Evolutionary conservation across 2,329 filamentous ascomycete species (phyloP).

Genomic region (Simplicillium sp.): DNA sequence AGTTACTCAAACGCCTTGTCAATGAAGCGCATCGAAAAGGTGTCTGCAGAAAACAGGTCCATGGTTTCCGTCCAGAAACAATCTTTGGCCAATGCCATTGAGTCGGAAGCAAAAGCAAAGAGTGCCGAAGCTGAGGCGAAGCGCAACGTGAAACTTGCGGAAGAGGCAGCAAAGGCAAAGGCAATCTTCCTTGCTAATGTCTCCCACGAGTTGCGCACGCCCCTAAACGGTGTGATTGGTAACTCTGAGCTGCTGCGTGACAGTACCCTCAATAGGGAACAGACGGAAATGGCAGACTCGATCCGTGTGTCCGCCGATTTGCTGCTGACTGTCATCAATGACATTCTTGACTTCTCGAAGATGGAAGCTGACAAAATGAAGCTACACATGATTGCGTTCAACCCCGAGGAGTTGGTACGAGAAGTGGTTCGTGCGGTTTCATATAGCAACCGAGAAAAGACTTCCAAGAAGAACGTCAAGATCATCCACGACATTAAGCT

Average conservation of each 20-base stretch:
- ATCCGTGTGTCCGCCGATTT: slow-evolving; percentile 81
- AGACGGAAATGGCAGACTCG: slow-evolving; percentile 78
- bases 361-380: slow-evolving; percentile 85
- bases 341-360: slow-evolving; percentile 92
- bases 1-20: slow-evolving; percentile 60
- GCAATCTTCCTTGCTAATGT: slow-evolving; percentile 74
- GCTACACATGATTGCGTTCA: slow-evolving; percentile 62
- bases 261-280: slow-evolving; percentile 63
- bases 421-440: slow-evolving; percentile 58
- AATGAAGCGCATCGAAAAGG: slow-evolving; percentile 64
- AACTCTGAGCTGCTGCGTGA: slow-evolving; percentile 79
- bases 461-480: slow-evolving; percentile 51
- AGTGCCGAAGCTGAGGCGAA: slow-evolving; percentile 67
- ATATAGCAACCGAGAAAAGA: slow-evolving; percentile 56
- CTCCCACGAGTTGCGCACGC: slow-evolving; percentile 72
- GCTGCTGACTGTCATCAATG: slow-evolving; percentile 86
- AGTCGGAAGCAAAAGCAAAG: slow-evolving; percentile 69
- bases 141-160: slow-evolving; percentile 70
- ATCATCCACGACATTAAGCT: slow-evolving; percentile 63
- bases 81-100: slow-evolving; percentile 60
- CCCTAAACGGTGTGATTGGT: slow-evolving; percentile 80
- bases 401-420: slow-evolving; percentile 56
- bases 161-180: slow-evolving; percentile 76
- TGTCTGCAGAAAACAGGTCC: slow-evolving; percentile 66
- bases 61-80: slow-evolving; percentile 72